Evolutionary conservation across 495 filamentous ascomycete species (phyloP), one percentile per base, ranked within the genome.

Genomic region (Trichoderma gamsii): DNA sequence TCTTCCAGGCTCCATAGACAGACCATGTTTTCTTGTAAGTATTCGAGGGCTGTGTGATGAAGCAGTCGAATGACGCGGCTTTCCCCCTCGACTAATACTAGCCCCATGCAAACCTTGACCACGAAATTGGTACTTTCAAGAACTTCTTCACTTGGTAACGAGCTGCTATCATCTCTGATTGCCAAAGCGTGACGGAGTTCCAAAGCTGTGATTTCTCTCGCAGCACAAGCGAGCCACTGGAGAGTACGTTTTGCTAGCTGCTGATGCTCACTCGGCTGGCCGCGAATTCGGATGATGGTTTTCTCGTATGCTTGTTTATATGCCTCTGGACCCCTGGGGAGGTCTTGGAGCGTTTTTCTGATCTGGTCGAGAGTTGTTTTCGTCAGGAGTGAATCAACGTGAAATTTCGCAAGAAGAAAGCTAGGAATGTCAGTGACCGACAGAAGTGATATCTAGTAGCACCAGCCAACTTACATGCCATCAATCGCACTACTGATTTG

Each of bases 31-130:
- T 44, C 71, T 23, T 79, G 70, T 66, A 84, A 80, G 67, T 82
- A 87, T 65, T 80, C 78, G 69, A 83, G 76, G 0, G 81, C 73
- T 7, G 84, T 83, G 67, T 81, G 82, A 70, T 85, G 84, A 16
- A 84, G 79, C 6, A 86, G 72, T 23, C 79, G 79, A 46, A 85
- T 73, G 35, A 79, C 75, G 11, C 74, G 64, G 67, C 75, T 83
- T 38, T 79, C 75, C 27, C 74, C 12, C 66, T 84, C 81, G 8
- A 81, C 63, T 6, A 70, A 79, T 4, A 83, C 73, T 15, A 86
- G 72, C 1, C 82, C 81, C 67, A 75, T 76, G 64, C 84, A 85
- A 15, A 80, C 76, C 12, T 77, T 78, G 23, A 77, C 63, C 4
- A 83, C 52, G 29, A 76, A 68, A 29, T 78, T 72, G 1, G 76